A percentile compares a stretch with the other conserved stretches of the same genome.
Conservation (phyloP, 768 basidiomycete genomes). For the Mycena rosella region DNA sequence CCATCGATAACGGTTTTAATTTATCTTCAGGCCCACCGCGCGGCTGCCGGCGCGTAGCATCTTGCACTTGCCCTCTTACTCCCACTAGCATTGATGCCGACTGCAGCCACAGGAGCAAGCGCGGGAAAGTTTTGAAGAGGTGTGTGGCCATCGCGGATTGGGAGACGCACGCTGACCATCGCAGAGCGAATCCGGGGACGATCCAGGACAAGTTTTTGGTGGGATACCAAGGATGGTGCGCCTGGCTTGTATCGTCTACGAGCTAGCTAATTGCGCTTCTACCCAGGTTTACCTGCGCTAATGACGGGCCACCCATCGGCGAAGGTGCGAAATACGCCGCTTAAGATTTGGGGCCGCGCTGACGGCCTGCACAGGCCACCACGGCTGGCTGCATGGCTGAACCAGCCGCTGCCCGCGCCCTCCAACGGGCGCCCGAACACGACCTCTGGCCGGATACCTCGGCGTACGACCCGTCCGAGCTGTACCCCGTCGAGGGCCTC, state of each 20-base stretch:
- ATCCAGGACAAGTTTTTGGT: slow-evolving; percentile 89
- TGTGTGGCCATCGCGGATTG: slow-evolving; percentile 34
- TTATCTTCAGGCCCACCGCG: not conserved
- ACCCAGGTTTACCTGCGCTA: slow-evolving; percentile 77
- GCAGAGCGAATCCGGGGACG: slow-evolving; percentile 75
- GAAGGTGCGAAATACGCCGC: slow-evolving; percentile 56
- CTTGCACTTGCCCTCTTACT: slow-evolving; percentile 6
- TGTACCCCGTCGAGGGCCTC: slow-evolving; percentile 78
- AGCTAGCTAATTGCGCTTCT: not conserved
- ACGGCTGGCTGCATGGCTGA: slow-evolving; percentile 91
- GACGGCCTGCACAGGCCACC: slow-evolving; percentile 63
- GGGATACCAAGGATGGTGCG: slow-evolving; percentile 90
- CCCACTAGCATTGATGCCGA: slow-evolving; percentile 18
- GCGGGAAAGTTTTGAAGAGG: slow-evolving; percentile 58
- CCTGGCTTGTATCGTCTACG: not conserved
- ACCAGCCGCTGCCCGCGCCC: slow-evolving; percentile 64
- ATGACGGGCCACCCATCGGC: slow-evolving; percentile 76
- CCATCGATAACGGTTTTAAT: slow-evolving; percentile 2
- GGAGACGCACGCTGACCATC: slow-evolving; percentile 11
- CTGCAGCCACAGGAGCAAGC: slow-evolving; percentile 1
- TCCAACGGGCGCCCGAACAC: slow-evolving; percentile 78
- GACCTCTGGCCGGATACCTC: slow-evolving; percentile 88
- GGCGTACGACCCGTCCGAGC: slow-evolving; percentile 75
- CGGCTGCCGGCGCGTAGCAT: not conserved
- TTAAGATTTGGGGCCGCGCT: not conserved